A percentile compares a stretch with the other conserved stretches of the same genome.
Conservation (phyloP, 1,284 basidiomycete genomes). For the Ceratobasidium papillatum region DNA sequence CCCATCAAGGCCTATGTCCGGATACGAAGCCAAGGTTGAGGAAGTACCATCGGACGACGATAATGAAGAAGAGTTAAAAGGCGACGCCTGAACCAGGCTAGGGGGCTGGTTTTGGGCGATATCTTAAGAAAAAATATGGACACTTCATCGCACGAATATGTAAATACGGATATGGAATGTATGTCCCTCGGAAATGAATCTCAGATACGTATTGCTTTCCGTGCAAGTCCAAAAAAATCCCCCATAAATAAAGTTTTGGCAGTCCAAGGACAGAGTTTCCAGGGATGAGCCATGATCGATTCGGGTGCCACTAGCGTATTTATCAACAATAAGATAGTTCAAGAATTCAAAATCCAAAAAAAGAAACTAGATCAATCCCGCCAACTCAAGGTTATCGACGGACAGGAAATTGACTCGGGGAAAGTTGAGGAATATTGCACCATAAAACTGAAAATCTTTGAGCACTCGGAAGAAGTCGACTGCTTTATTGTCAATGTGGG, state of each 20-base stretch:
- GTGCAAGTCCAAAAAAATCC: no score
- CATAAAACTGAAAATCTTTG: neutral
- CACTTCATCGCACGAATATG: neutral
- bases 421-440: neutral
- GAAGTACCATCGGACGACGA: neutral
- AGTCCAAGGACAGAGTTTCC: neutral
- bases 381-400: neutral
- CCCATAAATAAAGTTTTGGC: no score
- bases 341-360: neutral
- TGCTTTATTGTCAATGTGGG: slow-evolving; percentile 16
- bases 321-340: neutral
- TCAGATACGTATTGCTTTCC: no score
- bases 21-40: neutral
- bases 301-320: neutral
- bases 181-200: no score
- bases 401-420: neutral
- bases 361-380: neutral
- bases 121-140: neutral
- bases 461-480: neutral
- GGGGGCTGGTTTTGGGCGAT: slow-evolving; percentile 1
- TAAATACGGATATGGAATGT: neutral
- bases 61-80: neutral
- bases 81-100: no score
- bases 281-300: slow-evolving; percentile 1
- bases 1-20: neutral